A percentile compares a stretch with the other conserved stretches of the same genome.
These are phyloP conservation scores for Trichoderma guizhouense DNA, from an alignment of 2,329 filamentous ascomycete genomes.

Conservation along the genomic window DNA sequence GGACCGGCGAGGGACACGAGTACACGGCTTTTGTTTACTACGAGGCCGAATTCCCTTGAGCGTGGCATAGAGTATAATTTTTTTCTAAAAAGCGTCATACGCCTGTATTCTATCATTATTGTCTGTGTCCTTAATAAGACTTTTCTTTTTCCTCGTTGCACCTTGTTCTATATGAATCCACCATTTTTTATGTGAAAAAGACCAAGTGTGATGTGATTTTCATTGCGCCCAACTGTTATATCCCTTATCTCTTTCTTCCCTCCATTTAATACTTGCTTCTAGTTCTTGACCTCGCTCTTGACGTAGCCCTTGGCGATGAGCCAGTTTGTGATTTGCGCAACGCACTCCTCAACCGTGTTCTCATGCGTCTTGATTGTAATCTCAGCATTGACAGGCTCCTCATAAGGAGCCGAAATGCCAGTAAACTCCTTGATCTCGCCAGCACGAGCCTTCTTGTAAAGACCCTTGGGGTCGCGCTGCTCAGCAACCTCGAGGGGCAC, in stretches of 20 bases:
- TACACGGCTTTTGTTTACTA: slow-evolving; percentile 98
- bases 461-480: slow-evolving; percentile 91
- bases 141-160: background rate
- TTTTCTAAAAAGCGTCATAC: slow-evolving; percentile 13
- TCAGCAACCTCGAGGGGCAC: slow-evolving; percentile 89
- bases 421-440: slow-evolving; percentile 98
- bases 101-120: slow-evolving; percentile 28
- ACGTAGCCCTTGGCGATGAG: slow-evolving; percentile 62
- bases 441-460: slow-evolving; percentile 94
- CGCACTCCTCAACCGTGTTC: slow-evolving; percentile 82
- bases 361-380: slow-evolving; percentile 81
- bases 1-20: slow-evolving; percentile 68
- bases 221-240: background rate
- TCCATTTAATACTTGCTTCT: background rate
- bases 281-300: slow-evolving; percentile 18
- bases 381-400: slow-evolving; percentile 81
- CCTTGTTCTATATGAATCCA: background rate
- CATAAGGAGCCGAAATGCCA: slow-evolving; percentile 91
- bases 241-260: slow-evolving; percentile 5
- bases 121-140: background rate
- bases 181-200: background rate
- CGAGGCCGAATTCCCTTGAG: slow-evolving; percentile 72
- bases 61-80: slow-evolving; percentile 5
- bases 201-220: background rate
- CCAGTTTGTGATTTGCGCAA: slow-evolving; percentile 78